Evolutionary conservation across 192 early-diverging fungal species (phyloP).

Genomic region (Phlyctochytrium bullatum): DNA sequence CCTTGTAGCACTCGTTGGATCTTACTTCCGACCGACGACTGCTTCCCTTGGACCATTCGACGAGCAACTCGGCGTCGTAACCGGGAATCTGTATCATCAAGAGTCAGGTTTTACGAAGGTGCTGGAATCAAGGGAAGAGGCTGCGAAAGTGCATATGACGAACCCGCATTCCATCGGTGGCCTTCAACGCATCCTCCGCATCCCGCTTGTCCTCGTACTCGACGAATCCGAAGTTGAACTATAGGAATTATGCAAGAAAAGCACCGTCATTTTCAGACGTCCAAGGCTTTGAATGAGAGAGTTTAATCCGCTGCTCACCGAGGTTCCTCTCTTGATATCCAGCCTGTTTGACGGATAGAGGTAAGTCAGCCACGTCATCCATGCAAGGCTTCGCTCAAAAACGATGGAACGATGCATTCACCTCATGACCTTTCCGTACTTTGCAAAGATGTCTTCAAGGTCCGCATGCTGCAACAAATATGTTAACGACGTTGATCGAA

Average conservation of each 20-base stretch:
- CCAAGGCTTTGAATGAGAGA: background rate
- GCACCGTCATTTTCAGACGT: background rate
- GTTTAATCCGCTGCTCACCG: conserved; percentile 12
- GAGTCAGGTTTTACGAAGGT: background rate
- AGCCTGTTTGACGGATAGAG: conserved; percentile 15
- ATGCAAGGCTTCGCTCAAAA: background rate
- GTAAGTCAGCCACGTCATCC: background rate
- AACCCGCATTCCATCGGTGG: conserved; percentile 20
- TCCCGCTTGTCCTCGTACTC: conserved; percentile 49
- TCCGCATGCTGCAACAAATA: conserved; percentile 32
- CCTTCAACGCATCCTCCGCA: conserved; percentile 37
- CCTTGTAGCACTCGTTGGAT: conserved; percentile 31
- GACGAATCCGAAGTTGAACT: conserved; percentile 50
- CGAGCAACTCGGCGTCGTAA: conserved; percentile 25
- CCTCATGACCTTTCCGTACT: conserved; percentile 45
- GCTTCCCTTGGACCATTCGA: conserved; percentile 34
- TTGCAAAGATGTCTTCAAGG: conserved; percentile 48
- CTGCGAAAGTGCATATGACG: background rate
- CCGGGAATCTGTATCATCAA: conserved; percentile 1
- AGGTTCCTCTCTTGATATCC: conserved; percentile 38
- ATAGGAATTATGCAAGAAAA: background rate
- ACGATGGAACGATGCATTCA: conserved; percentile 5
- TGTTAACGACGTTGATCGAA: too few species aligned
- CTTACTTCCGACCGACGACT: conserved; percentile 9
- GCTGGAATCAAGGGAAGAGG: background rate